Percentiles rank a stretch among this genome's conserved stretches.
These are phyloP conservation scores for Picea glauca DNA, from an alignment of 75 land plant genomes.

Conservation along the genomic window DNA sequence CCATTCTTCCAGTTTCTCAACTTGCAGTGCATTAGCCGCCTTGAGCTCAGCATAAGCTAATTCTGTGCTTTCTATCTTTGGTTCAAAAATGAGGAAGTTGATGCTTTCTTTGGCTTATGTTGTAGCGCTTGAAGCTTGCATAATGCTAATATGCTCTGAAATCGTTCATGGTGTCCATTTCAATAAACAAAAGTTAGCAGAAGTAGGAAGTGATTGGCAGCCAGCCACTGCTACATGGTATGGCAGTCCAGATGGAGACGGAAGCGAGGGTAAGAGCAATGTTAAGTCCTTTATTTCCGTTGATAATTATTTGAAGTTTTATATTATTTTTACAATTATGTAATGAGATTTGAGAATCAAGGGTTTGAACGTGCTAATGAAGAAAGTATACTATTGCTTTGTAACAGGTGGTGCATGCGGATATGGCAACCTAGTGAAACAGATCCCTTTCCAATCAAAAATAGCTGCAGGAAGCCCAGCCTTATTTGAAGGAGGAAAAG, in stretches of 20 bases:
- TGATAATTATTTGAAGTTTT: neutral
- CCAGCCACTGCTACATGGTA: conserved; percentile 76
- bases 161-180: too few relatives aligned
- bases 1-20: too few relatives aligned
- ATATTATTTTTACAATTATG: neutral
- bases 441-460: conserved; percentile 42
- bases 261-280: conserved; percentile 41
- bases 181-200: neutral
- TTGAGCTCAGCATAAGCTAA: too few relatives aligned
- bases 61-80: too few relatives aligned
- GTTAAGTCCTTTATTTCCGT: neutral
- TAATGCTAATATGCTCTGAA: too few relatives aligned
- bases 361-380: conserved; percentile 4
- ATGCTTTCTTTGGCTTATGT: too few relatives aligned
- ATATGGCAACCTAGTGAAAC: conserved; percentile 37
- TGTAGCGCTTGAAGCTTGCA: too few relatives aligned
- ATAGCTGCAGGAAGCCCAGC: conserved; percentile 61
- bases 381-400: conserved; percentile 26
- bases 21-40: too few relatives aligned
- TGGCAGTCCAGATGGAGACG: conserved; percentile 57
- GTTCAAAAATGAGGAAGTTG: too few relatives aligned
- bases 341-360: neutral
- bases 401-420: conserved; percentile 86
- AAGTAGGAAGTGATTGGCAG: conserved; percentile 26
- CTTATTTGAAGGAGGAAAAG: conserved; percentile 61